Base-by-base conservation (phyloP, 176 grass and related monocot genomes). In the Rhipidocladum racemiflorum region DNA sequence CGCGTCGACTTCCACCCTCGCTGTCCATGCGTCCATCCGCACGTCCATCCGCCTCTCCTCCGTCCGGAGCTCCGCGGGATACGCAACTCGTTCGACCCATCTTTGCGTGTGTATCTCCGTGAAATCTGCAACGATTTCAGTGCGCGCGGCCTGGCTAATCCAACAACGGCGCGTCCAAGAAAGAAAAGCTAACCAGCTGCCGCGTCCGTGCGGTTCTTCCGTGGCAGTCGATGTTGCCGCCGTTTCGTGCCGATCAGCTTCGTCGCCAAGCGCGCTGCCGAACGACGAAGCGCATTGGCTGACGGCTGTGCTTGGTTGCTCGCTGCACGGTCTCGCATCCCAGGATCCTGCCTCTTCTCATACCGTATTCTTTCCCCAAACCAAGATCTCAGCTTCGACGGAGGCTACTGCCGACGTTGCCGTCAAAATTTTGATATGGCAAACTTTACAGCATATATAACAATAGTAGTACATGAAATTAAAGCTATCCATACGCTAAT, bases 61-160 rank as follows among this genome's bases (percentile, higher is more conserved):
- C 56, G 71, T 43, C 65, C 50, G 56, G 57, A 61, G 27, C 17
- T 39, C 55, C 25, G 80, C 68, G 14, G 69, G 43, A 64, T 51
- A 87, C 85, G 85, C 79, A 70, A 76, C 30, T 13, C 85, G 82
- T 32, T 34, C 27, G 24, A 3, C 9, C 48, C 3, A 24, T 68
- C 59, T 39, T 77, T 77, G 85, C 85, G 85, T 82, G 85, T 30
- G 78, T 24, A 43, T 70, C 85, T 51, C 64, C 64, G 40, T 1
- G 78, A 68, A 49, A 87, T 87, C 78, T 38, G 53, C 85, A 0
- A 54, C 43, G 72, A 55, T 76, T 76, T 87, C 85, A 53, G 85
- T 40, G 39, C 84, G 67, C 80, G 21, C 25, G 4, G 16, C 16
- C 23, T 21, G 27, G 18, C 27, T 9, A 65, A 50, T 23, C 24